These are phyloP conservation scores for Fusarium proliferatum DNA, from an alignment of 2,329 filamentous ascomycete species.

Conservation along the genomic window DNA sequence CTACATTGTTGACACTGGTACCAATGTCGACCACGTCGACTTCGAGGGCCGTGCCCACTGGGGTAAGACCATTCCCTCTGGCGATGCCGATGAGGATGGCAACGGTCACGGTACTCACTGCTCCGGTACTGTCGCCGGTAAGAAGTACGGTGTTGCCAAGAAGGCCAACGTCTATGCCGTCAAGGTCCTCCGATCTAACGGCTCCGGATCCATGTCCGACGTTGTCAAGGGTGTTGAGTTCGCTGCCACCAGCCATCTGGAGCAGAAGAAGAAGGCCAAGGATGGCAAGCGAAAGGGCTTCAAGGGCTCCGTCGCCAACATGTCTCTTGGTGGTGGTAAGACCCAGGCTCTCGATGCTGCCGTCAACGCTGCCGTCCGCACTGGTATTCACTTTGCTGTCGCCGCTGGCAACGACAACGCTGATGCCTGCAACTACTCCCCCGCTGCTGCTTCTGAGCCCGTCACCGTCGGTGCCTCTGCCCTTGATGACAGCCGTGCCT, in stretches of 20 bases:
- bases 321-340: conserved; percentile 98
- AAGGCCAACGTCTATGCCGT: conserved; percentile 97
- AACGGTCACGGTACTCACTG: conserved; percentile 99
- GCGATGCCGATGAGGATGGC: conserved; percentile 89
- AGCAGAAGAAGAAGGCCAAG: conserved; percentile 83
- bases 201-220: conserved; percentile 97
- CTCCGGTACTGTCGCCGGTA: conserved; percentile 96
- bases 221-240: conserved; percentile 98
- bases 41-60: conserved; percentile 95
- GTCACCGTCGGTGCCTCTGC: conserved; percentile 97
- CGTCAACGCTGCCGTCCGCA: conserved; percentile 91
- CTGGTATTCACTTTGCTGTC: conserved; percentile 96
- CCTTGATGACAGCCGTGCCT: conserved; percentile 93
- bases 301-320: conserved; percentile 99
- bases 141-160: conserved; percentile 99
- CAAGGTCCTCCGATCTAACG: conserved; percentile 98
- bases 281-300: conserved; percentile 92
- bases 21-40: conserved; percentile 93
- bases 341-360: conserved; percentile 89
- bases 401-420: conserved; percentile 99
- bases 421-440: conserved; percentile 99
- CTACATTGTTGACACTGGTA: conserved; percentile 98
- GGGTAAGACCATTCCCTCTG: conserved; percentile 93
- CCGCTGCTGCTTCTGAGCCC: conserved; percentile 89
- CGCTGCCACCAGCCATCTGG: conserved; percentile 82